Conservation (phyloP, 1,284 basidiomycete species). For the Butyriboletus appendiculatus region DNA sequence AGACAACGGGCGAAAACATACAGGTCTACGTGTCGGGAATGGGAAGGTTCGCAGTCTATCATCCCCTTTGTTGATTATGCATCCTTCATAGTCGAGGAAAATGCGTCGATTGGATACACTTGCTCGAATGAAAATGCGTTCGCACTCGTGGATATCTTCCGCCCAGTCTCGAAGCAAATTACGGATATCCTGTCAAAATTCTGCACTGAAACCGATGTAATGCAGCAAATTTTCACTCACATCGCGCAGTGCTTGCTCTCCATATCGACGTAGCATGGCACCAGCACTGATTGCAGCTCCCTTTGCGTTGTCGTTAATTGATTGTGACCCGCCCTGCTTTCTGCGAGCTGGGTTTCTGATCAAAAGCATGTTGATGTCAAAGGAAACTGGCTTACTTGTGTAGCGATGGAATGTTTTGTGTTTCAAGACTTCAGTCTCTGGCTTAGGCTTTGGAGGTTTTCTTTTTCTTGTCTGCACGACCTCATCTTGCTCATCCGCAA, state of each 20-base stretch:
- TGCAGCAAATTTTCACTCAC: slow-evolving; percentile 45
- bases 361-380: neutral
- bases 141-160: slow-evolving; percentile 79
- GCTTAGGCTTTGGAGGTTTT: slow-evolving; percentile 59
- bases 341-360: slow-evolving; percentile 66
- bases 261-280: slow-evolving; percentile 92
- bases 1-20: slow-evolving; percentile 42
- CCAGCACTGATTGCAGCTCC: slow-evolving; percentile 94
- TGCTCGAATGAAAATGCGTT: slow-evolving; percentile 89
- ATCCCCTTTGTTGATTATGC: slow-evolving; percentile 62
- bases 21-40: slow-evolving; percentile 91
- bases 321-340: slow-evolving; percentile 97
- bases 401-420: slow-evolving; percentile 99
- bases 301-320: slow-evolving; percentile 90
- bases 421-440: slow-evolving; percentile 77
- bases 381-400: slow-evolving; percentile 67
- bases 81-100: slow-evolving; percentile 85
- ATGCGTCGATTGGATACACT: slow-evolving; percentile 84
- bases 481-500: slow-evolving; percentile 46
- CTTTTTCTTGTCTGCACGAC: slow-evolving; percentile 43
- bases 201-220: neutral
- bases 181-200: slow-evolving; percentile 72
- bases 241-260: slow-evolving; percentile 90
- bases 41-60: slow-evolving; percentile 85
- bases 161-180: slow-evolving; percentile 80